Evolutionary conservation across 176 grass and related monocot genomes (phyloP).

Genomic region (Rhynchospora pubera): DNA sequence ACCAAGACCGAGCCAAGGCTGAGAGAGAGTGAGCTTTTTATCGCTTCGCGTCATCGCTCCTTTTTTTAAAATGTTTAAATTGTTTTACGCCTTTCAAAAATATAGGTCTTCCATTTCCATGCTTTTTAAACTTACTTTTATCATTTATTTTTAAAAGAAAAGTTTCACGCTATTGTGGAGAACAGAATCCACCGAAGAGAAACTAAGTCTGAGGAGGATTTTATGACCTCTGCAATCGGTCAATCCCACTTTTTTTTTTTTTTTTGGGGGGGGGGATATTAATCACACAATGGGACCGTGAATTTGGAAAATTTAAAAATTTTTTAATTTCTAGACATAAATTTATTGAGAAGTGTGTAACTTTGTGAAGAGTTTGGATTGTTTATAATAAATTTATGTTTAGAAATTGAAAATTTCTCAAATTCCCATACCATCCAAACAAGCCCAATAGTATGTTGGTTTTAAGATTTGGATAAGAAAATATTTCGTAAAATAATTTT

Average conservation of each 20-base stretch:
- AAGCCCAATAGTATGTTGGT: not conserved
- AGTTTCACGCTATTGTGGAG: not conserved
- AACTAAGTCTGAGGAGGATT: not conserved
- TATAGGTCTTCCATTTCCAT: not conserved
- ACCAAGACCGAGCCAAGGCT: not conserved
- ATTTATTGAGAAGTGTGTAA: no score
- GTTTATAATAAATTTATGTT: no score
- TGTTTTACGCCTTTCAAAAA: not conserved
- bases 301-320: no score
- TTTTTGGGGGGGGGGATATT: not conserved
- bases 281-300: no score
- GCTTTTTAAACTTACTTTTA: not conserved
- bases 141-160: not conserved
- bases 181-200: conserved; percentile 11
- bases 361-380: no score
- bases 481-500: not conserved
- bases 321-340: no score
- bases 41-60: not conserved
- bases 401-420: no score
- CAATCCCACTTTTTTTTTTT: not conserved
- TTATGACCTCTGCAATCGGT: not conserved
- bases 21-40: not conserved
- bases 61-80: not conserved
- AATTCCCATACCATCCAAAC: no score
- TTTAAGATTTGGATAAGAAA: not conserved